phyloP scores from a whole-genome alignment of 2,329 filamentous ascomycete genomes.

The Byssothecium circinans region DNA sequence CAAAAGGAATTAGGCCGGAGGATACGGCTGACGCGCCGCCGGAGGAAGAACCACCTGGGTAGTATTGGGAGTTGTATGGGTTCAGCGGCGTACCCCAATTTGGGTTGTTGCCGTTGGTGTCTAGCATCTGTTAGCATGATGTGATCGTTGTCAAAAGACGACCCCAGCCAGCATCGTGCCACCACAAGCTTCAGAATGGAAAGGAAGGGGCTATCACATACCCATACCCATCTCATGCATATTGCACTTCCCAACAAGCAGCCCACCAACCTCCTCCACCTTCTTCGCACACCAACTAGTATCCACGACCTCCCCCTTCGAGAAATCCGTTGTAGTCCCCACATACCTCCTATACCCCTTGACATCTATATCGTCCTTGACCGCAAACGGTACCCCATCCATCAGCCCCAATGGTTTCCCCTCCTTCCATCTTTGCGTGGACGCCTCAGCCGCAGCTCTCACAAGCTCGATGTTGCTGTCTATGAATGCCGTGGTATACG shows the following conservation, averaged over 20 bases:
- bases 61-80: conserved; percentile 75
- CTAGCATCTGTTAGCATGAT: conserved; percentile 35
- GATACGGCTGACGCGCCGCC: conserved; percentile 72
- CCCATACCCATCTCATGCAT: conserved; percentile 81
- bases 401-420: conserved; percentile 68
- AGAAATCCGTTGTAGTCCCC: conserved; percentile 65
- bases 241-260: conserved; percentile 73
- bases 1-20: conserved; percentile 72
- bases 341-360: conserved; percentile 69
- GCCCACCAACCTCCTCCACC: conserved; percentile 72
- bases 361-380: conserved; percentile 80
- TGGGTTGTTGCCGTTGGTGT: conserved; percentile 83
- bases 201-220: conserved; percentile 29
- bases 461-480: conserved; percentile 65
- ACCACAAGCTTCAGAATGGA: background rate
- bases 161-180: too few relatives aligned
- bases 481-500: conserved; percentile 74
- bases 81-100: conserved; percentile 74
- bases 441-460: conserved; percentile 69
- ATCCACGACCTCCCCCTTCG: conserved; percentile 49
- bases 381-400: conserved; percentile 79
- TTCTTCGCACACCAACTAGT: conserved; percentile 72
- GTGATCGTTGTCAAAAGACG: too few relatives aligned
- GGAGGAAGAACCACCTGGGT: conserved; percentile 78
- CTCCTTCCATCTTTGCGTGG: conserved; percentile 69